Conservation (phyloP, 2,329 filamentous ascomycete genomes). For the Cryphonectria carpinicola region DNA sequence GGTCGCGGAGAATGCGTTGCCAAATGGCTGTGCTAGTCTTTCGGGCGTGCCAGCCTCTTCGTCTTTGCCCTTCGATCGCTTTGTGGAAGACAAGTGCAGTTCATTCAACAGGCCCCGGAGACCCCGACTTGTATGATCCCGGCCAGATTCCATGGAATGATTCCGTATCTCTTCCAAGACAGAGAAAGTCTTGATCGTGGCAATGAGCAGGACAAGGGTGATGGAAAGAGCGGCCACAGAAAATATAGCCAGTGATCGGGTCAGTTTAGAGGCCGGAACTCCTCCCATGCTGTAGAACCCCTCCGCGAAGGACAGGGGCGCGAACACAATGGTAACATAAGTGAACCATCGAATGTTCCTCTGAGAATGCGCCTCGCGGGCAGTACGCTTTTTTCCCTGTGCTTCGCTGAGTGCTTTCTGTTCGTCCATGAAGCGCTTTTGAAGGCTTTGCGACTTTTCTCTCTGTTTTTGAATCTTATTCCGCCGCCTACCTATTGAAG, state of each 20-base stretch:
- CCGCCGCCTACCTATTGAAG: background rate
- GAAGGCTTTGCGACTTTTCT: background rate
- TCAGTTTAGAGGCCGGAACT: background rate
- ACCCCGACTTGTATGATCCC: no score
- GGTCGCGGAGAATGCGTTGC: no score
- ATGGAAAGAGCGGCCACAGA: background rate
- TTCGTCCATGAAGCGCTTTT: background rate
- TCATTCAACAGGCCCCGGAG: no score
- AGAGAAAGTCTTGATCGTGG: background rate
- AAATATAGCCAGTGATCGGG: background rate
- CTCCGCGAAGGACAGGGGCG: slow-evolving; percentile 11
- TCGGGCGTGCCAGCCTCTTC: no score
- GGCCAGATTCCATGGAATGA: no score
- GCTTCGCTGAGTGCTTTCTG: no score
- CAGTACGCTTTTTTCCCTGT: background rate
- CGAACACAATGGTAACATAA: slow-evolving; percentile 18
- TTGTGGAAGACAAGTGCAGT: no score
- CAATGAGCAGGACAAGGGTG: background rate
- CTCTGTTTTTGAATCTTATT: background rate
- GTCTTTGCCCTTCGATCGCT: no score
- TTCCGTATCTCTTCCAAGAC: no score
- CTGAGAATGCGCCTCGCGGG: background rate
- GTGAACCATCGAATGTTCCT: slow-evolving; percentile 21
- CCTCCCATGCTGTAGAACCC: slow-evolving; percentile 18
- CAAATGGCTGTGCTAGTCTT: no score